phyloP scores from a whole-genome alignment of 208 protist species.

The Porcisia deanei region DNA sequence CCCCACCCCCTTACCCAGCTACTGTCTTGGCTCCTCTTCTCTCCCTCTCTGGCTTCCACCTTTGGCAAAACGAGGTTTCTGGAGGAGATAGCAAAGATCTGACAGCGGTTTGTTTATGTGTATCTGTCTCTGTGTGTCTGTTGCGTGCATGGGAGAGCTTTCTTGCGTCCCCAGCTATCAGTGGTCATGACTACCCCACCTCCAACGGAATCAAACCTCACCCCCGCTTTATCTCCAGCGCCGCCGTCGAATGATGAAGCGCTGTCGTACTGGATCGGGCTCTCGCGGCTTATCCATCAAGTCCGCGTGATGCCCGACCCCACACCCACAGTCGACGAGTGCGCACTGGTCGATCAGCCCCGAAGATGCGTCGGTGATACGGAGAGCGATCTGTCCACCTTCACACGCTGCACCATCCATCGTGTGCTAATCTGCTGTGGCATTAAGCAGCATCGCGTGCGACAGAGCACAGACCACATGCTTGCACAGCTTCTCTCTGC shows the following conservation, averaged over 20 bases:
- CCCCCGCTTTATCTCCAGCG: background rate
- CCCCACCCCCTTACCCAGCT: background rate
- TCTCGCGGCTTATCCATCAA: constrained; percentile 18
- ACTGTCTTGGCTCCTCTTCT: background rate
- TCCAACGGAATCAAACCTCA: background rate
- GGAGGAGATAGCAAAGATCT: background rate
- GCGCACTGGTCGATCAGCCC: background rate
- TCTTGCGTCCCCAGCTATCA: background rate
- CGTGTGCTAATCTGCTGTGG: constrained; percentile 39
- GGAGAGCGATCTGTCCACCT: background rate
- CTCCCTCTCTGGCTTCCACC: background rate
- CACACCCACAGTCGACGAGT: background rate
- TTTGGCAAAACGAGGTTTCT: background rate
- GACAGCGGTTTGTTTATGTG: background rate
- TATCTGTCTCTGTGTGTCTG: background rate
- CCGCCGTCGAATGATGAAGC: constrained; percentile 11
- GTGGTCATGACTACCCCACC: background rate
- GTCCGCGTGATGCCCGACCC: constrained; percentile 6
- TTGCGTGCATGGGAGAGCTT: background rate
- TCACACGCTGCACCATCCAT: constrained; percentile 24
- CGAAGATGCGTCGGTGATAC: background rate
- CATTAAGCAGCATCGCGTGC: constrained; percentile 56
- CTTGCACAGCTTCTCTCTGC: constrained; percentile 34
- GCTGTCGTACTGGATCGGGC: constrained; percentile 24
- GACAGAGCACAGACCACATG: constrained; percentile 26